phyloP scores from a whole-genome alignment of 1,139 yeast species.

The Trichomonascaceae sp. region DNA sequence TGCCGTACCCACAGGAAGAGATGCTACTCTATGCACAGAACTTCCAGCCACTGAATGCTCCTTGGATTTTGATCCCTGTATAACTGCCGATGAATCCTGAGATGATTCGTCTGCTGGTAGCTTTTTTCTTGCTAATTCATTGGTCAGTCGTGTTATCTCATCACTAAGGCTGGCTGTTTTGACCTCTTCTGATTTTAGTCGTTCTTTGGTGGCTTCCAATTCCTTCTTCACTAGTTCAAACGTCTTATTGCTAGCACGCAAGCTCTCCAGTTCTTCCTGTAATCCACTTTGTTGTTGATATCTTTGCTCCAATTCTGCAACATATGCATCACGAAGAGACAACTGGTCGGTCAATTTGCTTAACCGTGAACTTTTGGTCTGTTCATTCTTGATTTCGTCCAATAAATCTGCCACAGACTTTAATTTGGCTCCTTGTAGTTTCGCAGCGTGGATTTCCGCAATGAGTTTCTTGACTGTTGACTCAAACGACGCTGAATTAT shows the following conservation, averaged over 20 bases:
- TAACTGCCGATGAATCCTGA: neutral
- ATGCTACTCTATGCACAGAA: neutral
- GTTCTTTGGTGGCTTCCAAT: slow-evolving; percentile 9
- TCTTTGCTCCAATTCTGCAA: slow-evolving; percentile 20
- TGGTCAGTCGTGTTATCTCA: slow-evolving; percentile 19
- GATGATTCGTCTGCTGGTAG: slow-evolving; percentile 3
- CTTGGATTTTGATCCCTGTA: slow-evolving; percentile 6
- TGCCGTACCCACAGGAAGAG: slow-evolving; percentile 23
- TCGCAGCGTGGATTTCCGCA: slow-evolving; percentile 43
- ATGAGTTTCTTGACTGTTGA: slow-evolving; percentile 41
- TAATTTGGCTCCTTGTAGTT: slow-evolving; percentile 40
- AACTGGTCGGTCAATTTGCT: slow-evolving; percentile 19
- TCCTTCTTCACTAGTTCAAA: slow-evolving; percentile 11
- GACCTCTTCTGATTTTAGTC: slow-evolving; percentile 20
- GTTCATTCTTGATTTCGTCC: slow-evolving; percentile 25
- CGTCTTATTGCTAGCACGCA: neutral
- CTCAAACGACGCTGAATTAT: slow-evolving; percentile 50
- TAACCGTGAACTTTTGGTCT: slow-evolving; percentile 17
- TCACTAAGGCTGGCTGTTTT: slow-evolving; percentile 15
- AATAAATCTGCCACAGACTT: slow-evolving; percentile 38
- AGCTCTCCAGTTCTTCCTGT: slow-evolving; percentile 9
- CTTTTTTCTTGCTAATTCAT: slow-evolving; percentile 13
- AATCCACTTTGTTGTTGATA: slow-evolving; percentile 1
- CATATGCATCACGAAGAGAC: slow-evolving; percentile 21
- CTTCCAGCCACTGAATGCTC: neutral